Base-by-base conservation (phyloP, 2,329 filamentous ascomycete genomes). In the Ploettnerulaceae sp. region DNA sequence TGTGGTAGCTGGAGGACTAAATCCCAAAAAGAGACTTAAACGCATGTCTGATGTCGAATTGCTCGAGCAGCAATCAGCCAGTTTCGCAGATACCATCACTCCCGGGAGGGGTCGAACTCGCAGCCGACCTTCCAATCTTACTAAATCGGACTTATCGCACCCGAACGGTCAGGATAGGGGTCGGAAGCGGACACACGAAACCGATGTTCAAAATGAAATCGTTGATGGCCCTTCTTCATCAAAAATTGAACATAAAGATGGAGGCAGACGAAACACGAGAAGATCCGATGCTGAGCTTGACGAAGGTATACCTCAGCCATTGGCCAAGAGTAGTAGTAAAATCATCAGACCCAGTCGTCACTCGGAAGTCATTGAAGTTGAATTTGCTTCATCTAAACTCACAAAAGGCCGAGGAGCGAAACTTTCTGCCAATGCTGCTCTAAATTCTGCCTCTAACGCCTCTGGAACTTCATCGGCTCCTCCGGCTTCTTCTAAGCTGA, bases 301-400 rank as follows among this genome's bases (percentile, higher is more conserved):
- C 12, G 6, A 44, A 21, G 6, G n/a, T 35, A 12, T 28, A n/a
- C 17, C 22, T 3, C 11, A 35, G 14, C 18, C 21, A 34, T 5
- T 12, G 33, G 29, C 21, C 34, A 21, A 2, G 25, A 35, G 40
- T 38, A 36, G 42, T 20, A 25, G 37, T 12, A 45, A 17, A 43
- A 8, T 4, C 20, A 31, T 11, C 31, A 45, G 38, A 31, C n/a
- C 36, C 22, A n/a, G 35, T 43, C 38, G 39, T 26, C 43, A 22
- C 14, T 44, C 41, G 7, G 41, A 44, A 28, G 31, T 44, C 14
- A 24, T 55, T 38, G 50, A 45, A 32, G 42, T 56, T 9, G 51
- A 57, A 45, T 44, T 47, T 12, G 58, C 56, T 42, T 51, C 55
- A 14, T 60, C 58, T 29, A 45, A 44, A 18, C 47, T 57, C 28